A percentile compares a stretch with the other conserved stretches of the same genome.
phyloP scores from a whole-genome alignment of 805 yeast species.

The Zygosaccharomyces pseudorouxii region DNA sequence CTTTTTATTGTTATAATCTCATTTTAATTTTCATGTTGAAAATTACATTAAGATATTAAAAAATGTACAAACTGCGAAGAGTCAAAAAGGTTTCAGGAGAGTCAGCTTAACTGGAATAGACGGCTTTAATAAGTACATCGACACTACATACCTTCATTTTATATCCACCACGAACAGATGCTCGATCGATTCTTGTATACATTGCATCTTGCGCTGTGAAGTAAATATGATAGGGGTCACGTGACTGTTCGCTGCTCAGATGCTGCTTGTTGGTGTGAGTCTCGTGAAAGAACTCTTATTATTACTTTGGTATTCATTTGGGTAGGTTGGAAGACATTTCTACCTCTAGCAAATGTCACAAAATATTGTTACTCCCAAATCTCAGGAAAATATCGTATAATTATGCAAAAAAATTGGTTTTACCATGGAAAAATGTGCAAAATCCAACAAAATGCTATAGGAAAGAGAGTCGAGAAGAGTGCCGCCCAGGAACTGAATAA shows the following conservation, averaged over 20 bases:
- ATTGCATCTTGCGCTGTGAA: too few species aligned
- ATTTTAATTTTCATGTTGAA: background rate
- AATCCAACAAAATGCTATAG: background rate
- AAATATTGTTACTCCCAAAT: background rate
- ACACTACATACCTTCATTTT: too few species aligned
- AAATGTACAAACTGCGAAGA: background rate
- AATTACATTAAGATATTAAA: background rate
- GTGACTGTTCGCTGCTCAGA: too few species aligned
- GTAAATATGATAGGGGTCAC: too few species aligned
- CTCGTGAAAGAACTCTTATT: too few species aligned
- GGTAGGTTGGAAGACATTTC: too few species aligned
- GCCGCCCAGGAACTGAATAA: background rate
- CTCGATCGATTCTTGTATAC: too few species aligned
- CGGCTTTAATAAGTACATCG: background rate
- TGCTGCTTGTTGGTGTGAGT: too few species aligned
- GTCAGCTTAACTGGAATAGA: background rate
- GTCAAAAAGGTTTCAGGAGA: slow-evolving; percentile 2
- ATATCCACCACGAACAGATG: too few species aligned
- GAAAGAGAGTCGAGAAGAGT: background rate
- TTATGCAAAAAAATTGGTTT: background rate
- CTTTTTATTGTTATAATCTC: background rate
- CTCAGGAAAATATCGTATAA: background rate
- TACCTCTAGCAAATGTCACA: background rate
- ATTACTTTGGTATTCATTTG: too few species aligned
- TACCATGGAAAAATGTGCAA: background rate